phyloP scores from a whole-genome alignment of 768 basidiomycete species.

The Macrocybe gigantea region DNA sequence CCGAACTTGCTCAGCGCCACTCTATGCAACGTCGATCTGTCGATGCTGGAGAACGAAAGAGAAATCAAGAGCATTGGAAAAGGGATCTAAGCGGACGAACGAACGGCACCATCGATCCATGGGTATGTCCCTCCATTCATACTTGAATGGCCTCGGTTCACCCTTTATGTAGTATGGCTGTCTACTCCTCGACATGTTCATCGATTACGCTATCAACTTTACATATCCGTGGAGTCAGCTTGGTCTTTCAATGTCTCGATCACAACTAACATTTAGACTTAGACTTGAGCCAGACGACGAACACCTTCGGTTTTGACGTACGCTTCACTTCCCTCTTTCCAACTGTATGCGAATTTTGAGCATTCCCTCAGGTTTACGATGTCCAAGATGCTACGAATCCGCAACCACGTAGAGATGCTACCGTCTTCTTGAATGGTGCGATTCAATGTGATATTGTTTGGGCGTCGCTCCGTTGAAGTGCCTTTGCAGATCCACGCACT shows the following conservation, averaged over 20 bases:
- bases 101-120: constrained; percentile 52
- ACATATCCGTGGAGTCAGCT: constrained; percentile 53
- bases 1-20: constrained; percentile 15
- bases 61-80: constrained; percentile 31
- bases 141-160: constrained; percentile 1
- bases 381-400: constrained; percentile 53
- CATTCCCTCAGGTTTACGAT: constrained; percentile 38
- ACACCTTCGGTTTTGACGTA: constrained; percentile 34
- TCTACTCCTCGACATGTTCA: constrained; percentile 53
- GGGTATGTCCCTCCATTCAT: constrained; percentile 26
- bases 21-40: constrained; percentile 15
- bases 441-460: background rate
- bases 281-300: constrained; percentile 22
- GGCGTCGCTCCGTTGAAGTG: background rate
- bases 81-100: constrained; percentile 40
- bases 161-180: constrained; percentile 48
- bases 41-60: constrained; percentile 17
- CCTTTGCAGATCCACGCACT: constrained; percentile 41
- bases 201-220: constrained; percentile 70
- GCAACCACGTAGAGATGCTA: constrained; percentile 41
- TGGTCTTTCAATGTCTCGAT: background rate
- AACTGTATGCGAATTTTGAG: background rate
- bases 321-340: background rate
- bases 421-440: constrained; percentile 58
- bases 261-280: background rate